Base-by-base conservation (phyloP, 306 rosid genomes). In the Malus sylvestris region DNA sequence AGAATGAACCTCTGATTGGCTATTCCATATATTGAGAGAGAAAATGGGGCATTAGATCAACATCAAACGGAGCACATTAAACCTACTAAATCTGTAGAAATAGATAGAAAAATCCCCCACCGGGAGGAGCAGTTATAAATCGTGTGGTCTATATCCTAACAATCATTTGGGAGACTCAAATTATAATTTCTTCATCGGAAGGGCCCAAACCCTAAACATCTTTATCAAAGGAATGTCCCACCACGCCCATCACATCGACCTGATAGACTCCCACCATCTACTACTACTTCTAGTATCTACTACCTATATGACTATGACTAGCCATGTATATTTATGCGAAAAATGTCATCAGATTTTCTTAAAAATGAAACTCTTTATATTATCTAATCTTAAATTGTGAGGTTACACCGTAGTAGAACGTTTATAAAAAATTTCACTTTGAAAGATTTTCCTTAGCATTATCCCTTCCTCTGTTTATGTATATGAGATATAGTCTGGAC, bases 181-280 rank as follows among this genome's bases (percentile, higher is more conserved):
- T 51, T 51, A 16, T 18, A 5, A 51, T 15, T 51, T 51, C 55
- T 51, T 19, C 55, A 51, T 51, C 6, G 8, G 67, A 29, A 15
- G 67, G 67, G 40, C 70, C 78, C 83, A 76, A 67, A 70, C 38
- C 45, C 68, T 30, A 69, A 29, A 45, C 49, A 38, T 20, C 68
- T 44, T 74, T 55, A 53, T 51, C 38, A 59, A 49, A 60, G 75
- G 65, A 1, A 51, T 79, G 88, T 27, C 82, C 82, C 45, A 68
- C 16, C 72, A 8, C 8, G 46, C 42, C 88, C 60, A 83, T 91
- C 96, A 86, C 83, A 79, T 91, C 94, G 81, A 78, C 23, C 61
- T 85, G 93, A 91, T 79, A 80, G 86, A 81, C 75, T 79, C 87
- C 91, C 91, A 84, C 92, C 89, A 83, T 79, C 88, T 14, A 40